These are phyloP conservation scores for Ophiosphaerella korrae DNA, from an alignment of 2,329 filamentous ascomycete species.

Conservation along the genomic window DNA sequence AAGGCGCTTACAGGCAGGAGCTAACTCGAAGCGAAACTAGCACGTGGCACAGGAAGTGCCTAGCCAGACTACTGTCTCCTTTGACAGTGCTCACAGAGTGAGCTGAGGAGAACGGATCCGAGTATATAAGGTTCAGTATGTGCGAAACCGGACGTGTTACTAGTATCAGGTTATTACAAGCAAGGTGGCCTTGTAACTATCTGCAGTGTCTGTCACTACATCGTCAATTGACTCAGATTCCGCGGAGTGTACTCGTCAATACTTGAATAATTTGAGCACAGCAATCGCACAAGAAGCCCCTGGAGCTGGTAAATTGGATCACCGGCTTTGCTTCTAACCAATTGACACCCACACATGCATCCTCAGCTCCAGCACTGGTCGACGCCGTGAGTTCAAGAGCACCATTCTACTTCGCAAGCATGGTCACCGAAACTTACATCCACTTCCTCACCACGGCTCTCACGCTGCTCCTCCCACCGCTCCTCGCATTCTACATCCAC, in stretches of 20 bases:
- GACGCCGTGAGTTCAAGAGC: neutral
- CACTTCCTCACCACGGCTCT: conserved; percentile 24
- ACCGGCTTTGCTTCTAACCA: neutral
- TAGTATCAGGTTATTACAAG: neutral
- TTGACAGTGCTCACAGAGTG: conserved; percentile 3
- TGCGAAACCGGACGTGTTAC: neutral
- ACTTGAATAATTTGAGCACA: too few relatives aligned
- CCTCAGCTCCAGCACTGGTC: neutral
- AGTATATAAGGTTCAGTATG: conserved; percentile 3
- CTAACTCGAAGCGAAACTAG: conserved; percentile 4
- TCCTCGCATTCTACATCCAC: conserved; percentile 54
- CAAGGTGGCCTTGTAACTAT: neutral
- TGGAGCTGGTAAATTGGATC: neutral
- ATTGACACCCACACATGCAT: neutral
- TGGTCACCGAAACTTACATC: conserved; percentile 10
- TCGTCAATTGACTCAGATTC: too few relatives aligned
- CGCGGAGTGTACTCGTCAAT: too few relatives aligned
- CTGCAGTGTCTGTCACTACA: neutral
- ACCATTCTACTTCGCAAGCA: conserved; percentile 1
- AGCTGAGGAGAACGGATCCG: neutral
- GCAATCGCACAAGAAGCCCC: too few relatives aligned
- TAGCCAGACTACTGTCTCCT: neutral
- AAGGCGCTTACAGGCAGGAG: neutral
- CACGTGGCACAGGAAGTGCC: conserved; percentile 1
- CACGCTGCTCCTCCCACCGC: conserved; percentile 31